phyloP scores from a whole-genome alignment of 2,329 filamentous ascomycete species.

The Alternaria incomplexa region DNA sequence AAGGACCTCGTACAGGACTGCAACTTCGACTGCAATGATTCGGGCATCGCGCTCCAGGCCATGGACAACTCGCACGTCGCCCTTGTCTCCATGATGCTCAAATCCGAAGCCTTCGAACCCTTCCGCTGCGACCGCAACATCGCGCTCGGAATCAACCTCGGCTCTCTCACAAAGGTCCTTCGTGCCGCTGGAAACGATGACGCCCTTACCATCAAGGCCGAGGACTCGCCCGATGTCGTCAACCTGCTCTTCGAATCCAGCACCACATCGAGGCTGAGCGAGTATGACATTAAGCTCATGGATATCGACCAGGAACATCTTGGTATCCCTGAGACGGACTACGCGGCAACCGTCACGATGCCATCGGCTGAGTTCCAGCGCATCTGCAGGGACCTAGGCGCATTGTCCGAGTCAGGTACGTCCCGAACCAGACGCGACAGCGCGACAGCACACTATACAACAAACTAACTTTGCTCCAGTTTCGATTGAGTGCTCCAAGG shows the following conservation, averaged over 20 bases:
- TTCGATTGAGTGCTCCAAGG: slow-evolving; percentile 93
- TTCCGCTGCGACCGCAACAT: slow-evolving; percentile 99
- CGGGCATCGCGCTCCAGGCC: slow-evolving; percentile 94
- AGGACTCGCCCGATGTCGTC: slow-evolving; percentile 93
- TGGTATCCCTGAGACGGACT: slow-evolving; percentile 98
- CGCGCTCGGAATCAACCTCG: slow-evolving; percentile 94
- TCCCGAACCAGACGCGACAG: slow-evolving; percentile 9
- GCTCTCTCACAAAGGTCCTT: slow-evolving; percentile 95
- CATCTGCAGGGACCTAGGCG: slow-evolving; percentile 90
- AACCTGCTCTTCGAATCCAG: slow-evolving; percentile 95
- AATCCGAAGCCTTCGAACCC: slow-evolving; percentile 90
- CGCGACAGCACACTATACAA: background rate
- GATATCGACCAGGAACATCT: slow-evolving; percentile 99
- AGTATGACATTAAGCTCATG: slow-evolving; percentile 99
- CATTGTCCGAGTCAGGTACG: slow-evolving; percentile 94
- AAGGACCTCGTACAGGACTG: slow-evolving; percentile 99
- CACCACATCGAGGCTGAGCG: slow-evolving; percentile 87
- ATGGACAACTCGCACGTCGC: slow-evolving; percentile 99
- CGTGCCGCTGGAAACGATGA: slow-evolving; percentile 94
- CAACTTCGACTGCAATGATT: slow-evolving; percentile 99
- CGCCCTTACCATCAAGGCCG: slow-evolving; percentile 93
- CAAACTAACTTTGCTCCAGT: slow-evolving; percentile 62
- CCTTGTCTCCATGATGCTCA: slow-evolving; percentile 98
- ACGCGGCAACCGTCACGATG: slow-evolving; percentile 89
- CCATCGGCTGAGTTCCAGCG: slow-evolving; percentile 89